Evolutionary conservation across 148 eudicot genomes (phyloP), one percentile per base, ranked within the genome.

Genomic region (Camellia granthamiana): DNA sequence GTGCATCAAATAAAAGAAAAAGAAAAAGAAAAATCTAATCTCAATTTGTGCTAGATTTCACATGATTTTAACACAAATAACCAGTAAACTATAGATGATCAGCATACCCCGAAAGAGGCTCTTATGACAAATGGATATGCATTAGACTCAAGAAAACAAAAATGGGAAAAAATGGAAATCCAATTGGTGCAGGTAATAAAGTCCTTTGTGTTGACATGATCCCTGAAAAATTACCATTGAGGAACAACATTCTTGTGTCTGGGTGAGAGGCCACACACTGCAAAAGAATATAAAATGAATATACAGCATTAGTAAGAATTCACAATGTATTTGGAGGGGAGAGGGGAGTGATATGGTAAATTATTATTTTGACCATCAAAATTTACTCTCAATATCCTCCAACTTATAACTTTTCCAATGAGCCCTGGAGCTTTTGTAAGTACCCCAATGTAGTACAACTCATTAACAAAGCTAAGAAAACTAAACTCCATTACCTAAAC

Each of bases 221-320:
- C 16, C 41, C 43, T 14, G 84, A 80, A 81, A 81, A 59, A 81
- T 85, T 86, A 94, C 98, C 98, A 84, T 90, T 92, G 82, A 94
- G 88, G 66, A 94, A 94, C 74, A 84, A 73, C 91, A 88, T 91
- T 86, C 98, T 89, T 7, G 98, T 94, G 69, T 92, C 97, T n/a
- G 87, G 92, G 77, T 94, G 98, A 18, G 98, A 92, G 67, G 98
- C 98, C 54, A 94, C 98, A 84, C 97, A 94, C 98, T 94, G 95
- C 90, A 88, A 77, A 84, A 84, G 62, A 70, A 64, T 5, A 66
- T 0, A 47, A 12, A 16, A 18, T 11, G 19, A 55, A 55, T 55
- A 61, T 19, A 18, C 9, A 49, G 71, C 60, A 16, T 64, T 77
- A 61, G 30, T 77, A 47, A 44, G 70, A 15, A 54, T 46, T 77